Evolutionary conservation across 75 land plant species (phyloP), one percentile per base, ranked within the genome.

Genomic region (Sequoia sempervirens): DNA sequence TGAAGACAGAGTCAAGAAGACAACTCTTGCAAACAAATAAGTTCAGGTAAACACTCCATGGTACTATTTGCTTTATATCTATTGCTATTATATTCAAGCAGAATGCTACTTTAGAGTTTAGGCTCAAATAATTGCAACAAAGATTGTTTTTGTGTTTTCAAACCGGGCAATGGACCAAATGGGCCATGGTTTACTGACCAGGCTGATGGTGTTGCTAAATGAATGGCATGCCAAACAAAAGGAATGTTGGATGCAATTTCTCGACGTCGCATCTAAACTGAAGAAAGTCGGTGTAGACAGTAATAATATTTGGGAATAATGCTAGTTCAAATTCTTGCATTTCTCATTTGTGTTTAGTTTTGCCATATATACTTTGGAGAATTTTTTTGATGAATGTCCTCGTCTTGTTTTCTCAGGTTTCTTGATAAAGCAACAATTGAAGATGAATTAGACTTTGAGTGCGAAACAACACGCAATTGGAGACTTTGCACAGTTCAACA

Each of bases 351-450:
- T 79, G 26, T 52, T 52, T 5, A 4, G 32, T 52, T 50, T 50
- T 13, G 81, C 34, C 58, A 13, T 80, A 26, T 34, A 34, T 30
- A 69, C 2, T 58, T 6, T 30, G 30, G 13, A 30, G 30, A 30
- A 2, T 52, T 13, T 45, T 80, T 1, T 52, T 13, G 34, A 52
- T 80, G 58, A 43, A 80, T 52, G 34, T 52, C 54, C 37, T 80
- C 32, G 17, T 80, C 46, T 18, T 80, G 11, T 38, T 26, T 64
- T 61, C 32, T 28, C 85, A 89, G 90, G 66, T 87, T 89, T 75
- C 50, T 89, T 30, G 86, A 87, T 82, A 89, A 89, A 69, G 90
- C 90, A 38, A 89, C 90, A 26, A 79, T 89, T 40, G 75, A 70
- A 56, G 80, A 37, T 20, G 72, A 50, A 34, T 84, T 32, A 32